Evolutionary conservation across 768 basidiomycete genomes (phyloP).

Genomic region (Tylopilus cervinicoccineus): DNA sequence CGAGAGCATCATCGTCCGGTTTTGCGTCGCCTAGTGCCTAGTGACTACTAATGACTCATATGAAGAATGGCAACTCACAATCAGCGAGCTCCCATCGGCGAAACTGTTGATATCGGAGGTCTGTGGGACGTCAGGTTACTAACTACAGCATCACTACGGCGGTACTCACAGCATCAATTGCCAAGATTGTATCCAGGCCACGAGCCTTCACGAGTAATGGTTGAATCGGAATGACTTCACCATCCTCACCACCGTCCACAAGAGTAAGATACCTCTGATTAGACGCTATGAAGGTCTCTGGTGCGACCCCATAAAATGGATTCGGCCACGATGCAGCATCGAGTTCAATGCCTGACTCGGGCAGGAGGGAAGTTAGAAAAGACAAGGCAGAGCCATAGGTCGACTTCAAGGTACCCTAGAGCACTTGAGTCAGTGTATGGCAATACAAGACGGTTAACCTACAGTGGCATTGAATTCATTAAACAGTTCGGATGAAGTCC

Average conservation of each 20-base stretch:
- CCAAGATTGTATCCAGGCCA: slow-evolving; percentile 46
- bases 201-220: slow-evolving; percentile 47
- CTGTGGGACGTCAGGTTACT: slow-evolving; percentile 5
- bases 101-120: slow-evolving; percentile 15
- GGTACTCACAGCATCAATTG: slow-evolving; percentile 40
- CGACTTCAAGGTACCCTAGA: slow-evolving; percentile 10
- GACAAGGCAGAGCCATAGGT: slow-evolving; percentile 8
- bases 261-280: slow-evolving; percentile 31
- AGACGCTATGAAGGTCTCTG: slow-evolving; percentile 33
- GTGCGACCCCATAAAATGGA: slow-evolving; percentile 35
- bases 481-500: slow-evolving; percentile 37
- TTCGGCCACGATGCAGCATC: slow-evolving; percentile 35
- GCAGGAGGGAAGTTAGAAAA: slow-evolving; percentile 18
- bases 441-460: background rate
- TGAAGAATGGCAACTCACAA: slow-evolving; percentile 14
- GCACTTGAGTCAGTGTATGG: background rate
- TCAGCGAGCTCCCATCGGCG: slow-evolving; percentile 22
- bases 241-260: slow-evolving; percentile 40
- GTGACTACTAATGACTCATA: background rate
- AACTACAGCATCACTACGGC: background rate
- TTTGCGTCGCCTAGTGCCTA: slow-evolving; percentile 27
- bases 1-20: slow-evolving; percentile 37
- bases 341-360: slow-evolving; percentile 24
- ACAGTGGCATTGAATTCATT: slow-evolving; percentile 30
- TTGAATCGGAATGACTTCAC: slow-evolving; percentile 43